Evolutionary conservation across 2,329 filamentous ascomycete species (phyloP), one percentile per base, ranked within the genome.

Genomic region (Calonectria pseudoturangicola): DNA sequence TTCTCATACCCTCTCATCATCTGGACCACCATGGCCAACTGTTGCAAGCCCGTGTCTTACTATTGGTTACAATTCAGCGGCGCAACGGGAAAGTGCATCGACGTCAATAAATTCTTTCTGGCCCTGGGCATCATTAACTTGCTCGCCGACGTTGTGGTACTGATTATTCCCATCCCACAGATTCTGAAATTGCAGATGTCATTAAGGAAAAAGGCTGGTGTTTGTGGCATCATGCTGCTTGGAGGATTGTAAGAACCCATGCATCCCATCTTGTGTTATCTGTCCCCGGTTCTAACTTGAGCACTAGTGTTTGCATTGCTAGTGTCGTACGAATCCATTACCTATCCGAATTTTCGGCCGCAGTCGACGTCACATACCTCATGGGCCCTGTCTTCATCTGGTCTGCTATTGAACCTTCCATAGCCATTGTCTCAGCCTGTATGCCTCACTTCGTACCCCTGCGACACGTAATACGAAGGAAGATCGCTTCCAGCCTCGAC

Each of bases 371-470:
- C 1, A 72, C 69, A 5, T 54, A 41, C 30, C 41, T 50, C 51
- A 74, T 74, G 65, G 72, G 72, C 5, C 69, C 69, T 28, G 48
- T 74, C 4, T 72, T 72, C 21, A 74, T 74, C 30, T 74, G 65
- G 72, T 74, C 72, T 2, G 69, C 66, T 12, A 63, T 74, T n/a
- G 69, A 74, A 47, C 72, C 69, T 0, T 74, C 58, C 3, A 69
- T 74, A 12, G 72, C 65, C 15, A 72, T 74, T 8, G 65, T 74
- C 3, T 72, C 72, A 4, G 72, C 69, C 16, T 74, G 69, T 4
- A 66, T 74, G 7, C 72, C 69, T 8, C 68, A 73, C n/a, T 68
- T 73, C 1, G 72, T 64, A 21, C 72, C 72, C 0, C 63, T 73
- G 1, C 68, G 64, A 4, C 58, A 73, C n/a, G 47, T 71, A 4